Evolutionary conservation across 2,329 filamentous ascomycete species (phyloP).

Genomic region (Aquanectria penicillioides): DNA sequence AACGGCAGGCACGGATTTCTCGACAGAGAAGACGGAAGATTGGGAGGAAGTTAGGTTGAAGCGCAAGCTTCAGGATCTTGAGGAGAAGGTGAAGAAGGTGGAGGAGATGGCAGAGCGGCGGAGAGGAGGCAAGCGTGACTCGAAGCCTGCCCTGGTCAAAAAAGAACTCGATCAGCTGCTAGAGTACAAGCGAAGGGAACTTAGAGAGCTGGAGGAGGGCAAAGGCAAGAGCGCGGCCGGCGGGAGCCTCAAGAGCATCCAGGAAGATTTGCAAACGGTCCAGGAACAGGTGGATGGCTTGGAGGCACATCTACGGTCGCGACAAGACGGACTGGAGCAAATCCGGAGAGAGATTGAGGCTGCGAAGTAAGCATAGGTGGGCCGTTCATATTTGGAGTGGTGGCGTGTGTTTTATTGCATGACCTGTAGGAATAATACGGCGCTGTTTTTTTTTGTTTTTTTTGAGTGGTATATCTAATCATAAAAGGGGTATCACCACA

Average conservation of each 20-base stretch:
- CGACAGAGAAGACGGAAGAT: constrained; percentile 84
- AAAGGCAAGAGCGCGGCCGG: constrained; percentile 75
- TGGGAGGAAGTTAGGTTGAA: constrained; percentile 98
- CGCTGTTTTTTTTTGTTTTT: no score
- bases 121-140: constrained; percentile 73
- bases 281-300: constrained; percentile 93
- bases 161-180: constrained; percentile 92
- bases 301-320: constrained; percentile 80
- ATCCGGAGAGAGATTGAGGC: constrained; percentile 86
- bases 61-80: constrained; percentile 89
- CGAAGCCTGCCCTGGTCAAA: constrained; percentile 91
- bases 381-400: constrained; percentile 21
- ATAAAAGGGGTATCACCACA: constrained; percentile 50
- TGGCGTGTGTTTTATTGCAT: constrained; percentile 26
- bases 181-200: constrained; percentile 89
- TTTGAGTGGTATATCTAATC: constrained; percentile 38
- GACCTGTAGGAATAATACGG: constrained; percentile 41
- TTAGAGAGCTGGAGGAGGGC: constrained; percentile 79
- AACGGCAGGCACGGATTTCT: constrained; percentile 90
- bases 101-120: constrained; percentile 77
- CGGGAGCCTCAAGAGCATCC: constrained; percentile 77
- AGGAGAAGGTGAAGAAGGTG: constrained; percentile 86
- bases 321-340: constrained; percentile 80
- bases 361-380: constrained; percentile 71
- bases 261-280: constrained; percentile 89